Evolutionary conservation across 108 stramenopile species (phyloP).

Genomic region (Skeletonema potamos): DNA sequence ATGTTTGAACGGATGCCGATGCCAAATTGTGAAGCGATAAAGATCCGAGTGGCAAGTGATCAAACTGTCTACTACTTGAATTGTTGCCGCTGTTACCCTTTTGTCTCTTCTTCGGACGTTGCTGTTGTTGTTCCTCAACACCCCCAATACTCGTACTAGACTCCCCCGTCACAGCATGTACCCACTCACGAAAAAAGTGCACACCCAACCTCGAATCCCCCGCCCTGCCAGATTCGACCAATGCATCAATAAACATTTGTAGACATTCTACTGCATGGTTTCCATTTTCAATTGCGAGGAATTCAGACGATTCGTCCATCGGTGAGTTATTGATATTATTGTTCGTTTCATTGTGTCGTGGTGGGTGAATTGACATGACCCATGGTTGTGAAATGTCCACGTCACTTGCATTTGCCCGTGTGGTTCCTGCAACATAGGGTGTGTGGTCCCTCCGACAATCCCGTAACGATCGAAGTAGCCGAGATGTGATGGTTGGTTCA

Average conservation of each 20-base stretch:
- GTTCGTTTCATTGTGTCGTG: neutral
- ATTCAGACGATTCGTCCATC: neutral
- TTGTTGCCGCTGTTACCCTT: constrained; percentile 5
- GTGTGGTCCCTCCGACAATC: constrained; percentile 43
- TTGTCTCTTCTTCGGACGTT: constrained; percentile 11
- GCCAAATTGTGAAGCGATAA: constrained; percentile 70
- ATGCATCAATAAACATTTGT: constrained; percentile 71
- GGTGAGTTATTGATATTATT: neutral
- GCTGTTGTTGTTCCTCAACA: neutral
- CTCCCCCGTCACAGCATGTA: constrained; percentile 33
- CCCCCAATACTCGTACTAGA: neutral
- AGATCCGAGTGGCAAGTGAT: constrained; percentile 37
- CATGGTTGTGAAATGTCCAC: constrained; percentile 79
- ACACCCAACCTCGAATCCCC: constrained; percentile 67
- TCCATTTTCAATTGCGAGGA: constrained; percentile 58
- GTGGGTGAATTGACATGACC: constrained; percentile 41
- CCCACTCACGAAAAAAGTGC: constrained; percentile 74
- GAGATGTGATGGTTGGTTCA: constrained; percentile 11
- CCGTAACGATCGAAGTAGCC: constrained; percentile 11
- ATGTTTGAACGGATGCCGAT: constrained; percentile 50
- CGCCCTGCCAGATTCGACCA: constrained; percentile 79
- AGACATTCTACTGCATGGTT: constrained; percentile 69
- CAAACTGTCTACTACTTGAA: neutral
- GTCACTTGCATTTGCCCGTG: constrained; percentile 74
- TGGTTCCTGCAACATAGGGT: constrained; percentile 31